phyloP scores from a whole-genome alignment of 169 alveolate genomes.

The Plasmodium chabaudi region DNA sequence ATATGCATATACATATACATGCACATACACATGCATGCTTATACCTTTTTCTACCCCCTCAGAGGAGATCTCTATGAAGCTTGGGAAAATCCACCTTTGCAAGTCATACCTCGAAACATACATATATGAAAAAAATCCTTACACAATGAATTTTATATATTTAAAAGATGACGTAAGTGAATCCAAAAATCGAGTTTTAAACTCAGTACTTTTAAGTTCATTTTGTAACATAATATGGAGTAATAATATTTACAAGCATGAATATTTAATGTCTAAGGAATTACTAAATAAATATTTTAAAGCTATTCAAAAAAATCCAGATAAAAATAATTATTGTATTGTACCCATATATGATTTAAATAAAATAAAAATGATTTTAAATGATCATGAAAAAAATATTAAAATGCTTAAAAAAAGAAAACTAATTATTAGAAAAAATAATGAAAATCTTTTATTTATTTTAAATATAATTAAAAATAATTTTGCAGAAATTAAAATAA shows the following conservation, averaged over 20 bases:
- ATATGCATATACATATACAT: background rate
- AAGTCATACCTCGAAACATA: constrained; percentile 74
- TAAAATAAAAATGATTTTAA: constrained; percentile 52
- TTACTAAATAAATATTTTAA: constrained; percentile 57
- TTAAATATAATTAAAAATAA: constrained; percentile 75
- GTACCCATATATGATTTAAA: constrained; percentile 65
- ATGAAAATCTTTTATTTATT: constrained; percentile 76
- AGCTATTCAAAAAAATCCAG: constrained; percentile 73
- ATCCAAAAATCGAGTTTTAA: constrained; percentile 61
- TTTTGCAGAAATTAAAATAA: constrained; percentile 71
- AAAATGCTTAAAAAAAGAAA: constrained; percentile 67
- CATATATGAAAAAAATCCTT: constrained; percentile 68
- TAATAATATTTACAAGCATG: constrained; percentile 69
- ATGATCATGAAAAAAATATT: constrained; percentile 71
- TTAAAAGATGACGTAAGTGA: constrained; percentile 67
- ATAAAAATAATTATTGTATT: constrained; percentile 63
- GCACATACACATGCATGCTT: background rate
- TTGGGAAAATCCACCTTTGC: constrained; percentile 65
- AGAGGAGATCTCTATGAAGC: constrained; percentile 77
- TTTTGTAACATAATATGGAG: constrained; percentile 73
- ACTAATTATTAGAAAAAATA: constrained; percentile 52
- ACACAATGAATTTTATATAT: constrained; percentile 67
- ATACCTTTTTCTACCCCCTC: background rate
- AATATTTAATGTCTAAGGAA: constrained; percentile 75
- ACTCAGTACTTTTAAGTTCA: constrained; percentile 66